Evolutionary conservation across 2,329 filamentous ascomycete species (phyloP).

Genomic region (Hypomyces rosellus): DNA sequence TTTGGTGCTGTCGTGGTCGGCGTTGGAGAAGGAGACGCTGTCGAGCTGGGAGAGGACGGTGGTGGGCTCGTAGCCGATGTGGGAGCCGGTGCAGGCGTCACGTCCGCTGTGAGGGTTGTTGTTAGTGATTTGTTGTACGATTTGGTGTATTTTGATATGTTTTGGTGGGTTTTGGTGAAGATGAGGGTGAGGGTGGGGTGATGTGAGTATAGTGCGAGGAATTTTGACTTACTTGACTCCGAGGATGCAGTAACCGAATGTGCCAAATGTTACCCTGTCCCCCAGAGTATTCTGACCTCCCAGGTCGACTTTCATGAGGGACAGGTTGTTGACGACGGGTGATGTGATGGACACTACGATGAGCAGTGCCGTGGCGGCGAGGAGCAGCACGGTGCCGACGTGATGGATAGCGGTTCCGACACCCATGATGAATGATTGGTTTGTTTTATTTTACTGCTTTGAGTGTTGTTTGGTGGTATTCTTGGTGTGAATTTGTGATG

Average conservation of each 20-base stretch:
- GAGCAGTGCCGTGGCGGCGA: conserved; percentile 49
- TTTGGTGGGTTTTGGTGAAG: no score
- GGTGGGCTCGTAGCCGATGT: conserved; percentile 52
- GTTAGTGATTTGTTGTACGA: background rate
- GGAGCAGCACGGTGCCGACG: conserved; percentile 51
- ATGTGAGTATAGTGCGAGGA: no score
- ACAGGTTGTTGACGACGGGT: conserved; percentile 50
- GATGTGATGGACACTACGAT: conserved; percentile 53
- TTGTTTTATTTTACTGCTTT: background rate
- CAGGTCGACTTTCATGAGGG: conserved; percentile 47
- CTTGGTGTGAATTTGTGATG: no score
- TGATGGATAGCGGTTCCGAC: conserved; percentile 47
- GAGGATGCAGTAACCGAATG: conserved; percentile 52
- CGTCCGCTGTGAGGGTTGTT: conserved; percentile 19
- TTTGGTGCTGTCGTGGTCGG: conserved; percentile 38
- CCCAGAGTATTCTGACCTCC: conserved; percentile 25
- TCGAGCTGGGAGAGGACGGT: conserved; percentile 35
- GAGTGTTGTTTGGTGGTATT: no score
- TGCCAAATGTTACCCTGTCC: conserved; percentile 47
- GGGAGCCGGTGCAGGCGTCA: conserved; percentile 42
- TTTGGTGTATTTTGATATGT: background rate
- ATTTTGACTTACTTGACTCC: conserved; percentile 22
- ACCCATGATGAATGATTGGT: conserved; percentile 34
- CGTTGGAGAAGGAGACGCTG: conserved; percentile 34
- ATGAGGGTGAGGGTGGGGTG: conserved; percentile 2